Percentiles rank a stretch among this genome's conserved stretches.
phyloP scores from a whole-genome alignment of 148 eudicot species.

The Arctostaphylos glauca region DNA sequence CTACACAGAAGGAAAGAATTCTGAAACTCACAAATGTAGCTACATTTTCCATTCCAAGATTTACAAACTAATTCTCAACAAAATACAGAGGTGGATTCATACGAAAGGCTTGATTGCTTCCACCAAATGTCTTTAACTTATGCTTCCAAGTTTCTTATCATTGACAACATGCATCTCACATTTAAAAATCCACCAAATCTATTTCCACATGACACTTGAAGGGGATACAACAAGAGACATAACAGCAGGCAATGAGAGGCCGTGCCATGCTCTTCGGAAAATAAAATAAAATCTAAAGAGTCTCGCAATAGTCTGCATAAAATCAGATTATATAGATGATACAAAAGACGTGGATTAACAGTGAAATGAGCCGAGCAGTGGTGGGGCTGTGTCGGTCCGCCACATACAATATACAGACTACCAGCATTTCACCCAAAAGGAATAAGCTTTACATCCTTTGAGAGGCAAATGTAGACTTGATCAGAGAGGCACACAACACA shows the following conservation, averaged over 20 bases:
- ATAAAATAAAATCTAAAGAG: not conserved
- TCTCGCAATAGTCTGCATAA: not conserved
- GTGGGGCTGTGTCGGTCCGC: not conserved
- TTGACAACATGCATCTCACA: not conserved
- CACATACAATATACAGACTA: not conserved
- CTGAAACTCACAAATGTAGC: not conserved
- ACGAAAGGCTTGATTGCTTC: not conserved
- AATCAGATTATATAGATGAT: not conserved
- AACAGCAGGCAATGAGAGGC: not conserved
- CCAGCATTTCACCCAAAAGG: not conserved
- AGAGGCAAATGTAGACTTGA: not conserved
- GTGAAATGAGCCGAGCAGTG: not conserved
- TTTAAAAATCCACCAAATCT: not conserved
- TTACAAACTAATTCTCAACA: not conserved
- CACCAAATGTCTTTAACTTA: not conserved
- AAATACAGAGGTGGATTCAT: not conserved
- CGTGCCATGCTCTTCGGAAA: not conserved
- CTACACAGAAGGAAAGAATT: not conserved
- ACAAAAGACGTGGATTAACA: not conserved
- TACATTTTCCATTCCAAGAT: not conserved
- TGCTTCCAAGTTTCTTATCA: slow-evolving; percentile 2
- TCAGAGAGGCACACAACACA: not conserved
- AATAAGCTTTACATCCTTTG: not conserved
- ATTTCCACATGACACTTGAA: not conserved
- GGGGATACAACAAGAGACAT: not conserved